A percentile compares a stretch with the other conserved stretches of the same genome.
Conservation (phyloP, 495 filamentous ascomycete genomes). For the Penicillium antarcticum region DNA sequence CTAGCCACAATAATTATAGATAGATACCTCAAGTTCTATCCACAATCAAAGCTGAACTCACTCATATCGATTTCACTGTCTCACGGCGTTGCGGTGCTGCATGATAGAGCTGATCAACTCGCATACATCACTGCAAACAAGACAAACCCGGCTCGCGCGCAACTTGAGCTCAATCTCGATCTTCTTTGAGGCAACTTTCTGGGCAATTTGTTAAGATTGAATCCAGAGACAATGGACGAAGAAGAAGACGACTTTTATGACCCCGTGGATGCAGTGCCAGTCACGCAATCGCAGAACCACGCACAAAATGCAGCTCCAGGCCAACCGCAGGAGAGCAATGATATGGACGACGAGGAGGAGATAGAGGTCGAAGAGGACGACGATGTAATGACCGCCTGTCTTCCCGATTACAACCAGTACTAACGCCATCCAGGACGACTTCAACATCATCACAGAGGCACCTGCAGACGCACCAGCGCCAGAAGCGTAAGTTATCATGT, state of each 20-base stretch:
- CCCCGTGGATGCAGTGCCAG: slow-evolving; percentile 41
- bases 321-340: slow-evolving; percentile 51
- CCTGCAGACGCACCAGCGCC: slow-evolving; percentile 67
- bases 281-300: slow-evolving; percentile 24
- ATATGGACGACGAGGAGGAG: slow-evolving; percentile 66
- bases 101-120: not conserved
- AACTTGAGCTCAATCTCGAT: slow-evolving; percentile 14
- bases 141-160: slow-evolving; percentile 29
- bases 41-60: too few relatives aligned
- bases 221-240: slow-evolving; percentile 40
- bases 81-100: not conserved
- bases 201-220: slow-evolving; percentile 5
- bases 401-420: not conserved
- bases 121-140: slow-evolving; percentile 28
- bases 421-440: slow-evolving; percentile 56
- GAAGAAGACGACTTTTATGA: slow-evolving; percentile 56
- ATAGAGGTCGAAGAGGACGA: slow-evolving; percentile 70
- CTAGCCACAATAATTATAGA: too few relatives aligned
- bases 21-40: too few relatives aligned
- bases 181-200: slow-evolving; percentile 16
- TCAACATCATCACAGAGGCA: slow-evolving; percentile 94
- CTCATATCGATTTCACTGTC: too few relatives aligned
- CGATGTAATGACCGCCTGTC: slow-evolving; percentile 40
- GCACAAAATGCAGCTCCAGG: slow-evolving; percentile 17
- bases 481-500: slow-evolving; percentile 43